phyloP scores from a whole-genome alignment of 1,284 basidiomycete species.

The Exobasidium rhododendri region DNA sequence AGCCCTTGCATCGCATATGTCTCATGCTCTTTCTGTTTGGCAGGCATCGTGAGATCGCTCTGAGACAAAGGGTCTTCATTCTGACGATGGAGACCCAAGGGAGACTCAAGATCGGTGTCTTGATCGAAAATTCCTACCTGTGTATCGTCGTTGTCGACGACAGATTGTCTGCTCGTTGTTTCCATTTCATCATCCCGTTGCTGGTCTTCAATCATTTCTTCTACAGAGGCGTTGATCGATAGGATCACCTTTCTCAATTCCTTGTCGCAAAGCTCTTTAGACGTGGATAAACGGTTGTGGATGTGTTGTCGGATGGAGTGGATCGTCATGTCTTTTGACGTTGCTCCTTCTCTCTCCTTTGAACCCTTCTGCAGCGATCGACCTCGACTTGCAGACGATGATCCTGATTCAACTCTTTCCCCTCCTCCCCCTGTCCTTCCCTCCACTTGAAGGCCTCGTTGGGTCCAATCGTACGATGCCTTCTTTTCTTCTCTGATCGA shows the following conservation, averaged over 20 bases:
- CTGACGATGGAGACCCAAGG: not conserved
- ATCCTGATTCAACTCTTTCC: not conserved
- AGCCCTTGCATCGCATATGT: no score
- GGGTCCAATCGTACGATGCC: not conserved
- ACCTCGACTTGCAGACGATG: not conserved
- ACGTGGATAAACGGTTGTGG: constrained; percentile 82
- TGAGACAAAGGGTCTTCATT: not conserved
- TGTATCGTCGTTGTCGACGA: not conserved
- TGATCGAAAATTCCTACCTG: not conserved
- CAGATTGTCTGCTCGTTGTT: not conserved
- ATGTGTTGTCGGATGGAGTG: constrained; percentile 85
- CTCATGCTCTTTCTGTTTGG: no score
- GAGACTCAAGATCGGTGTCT: not conserved
- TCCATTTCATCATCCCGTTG: constrained; percentile 8
- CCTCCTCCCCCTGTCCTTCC: constrained; percentile 3
- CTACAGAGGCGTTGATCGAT: constrained; percentile 88
- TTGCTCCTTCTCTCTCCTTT: not conserved
- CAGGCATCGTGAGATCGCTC: no score
- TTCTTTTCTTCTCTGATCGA: not conserved
- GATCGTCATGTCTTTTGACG: constrained; percentile 46
- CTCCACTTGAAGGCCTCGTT: no score
- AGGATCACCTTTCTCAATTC: constrained; percentile 87
- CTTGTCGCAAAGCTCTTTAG: constrained; percentile 93
- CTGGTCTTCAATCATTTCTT: constrained; percentile 69
- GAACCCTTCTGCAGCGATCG: not conserved